Base-by-base conservation (phyloP, 2,329 filamentous ascomycete genomes). In the Penicillium paneum region DNA sequence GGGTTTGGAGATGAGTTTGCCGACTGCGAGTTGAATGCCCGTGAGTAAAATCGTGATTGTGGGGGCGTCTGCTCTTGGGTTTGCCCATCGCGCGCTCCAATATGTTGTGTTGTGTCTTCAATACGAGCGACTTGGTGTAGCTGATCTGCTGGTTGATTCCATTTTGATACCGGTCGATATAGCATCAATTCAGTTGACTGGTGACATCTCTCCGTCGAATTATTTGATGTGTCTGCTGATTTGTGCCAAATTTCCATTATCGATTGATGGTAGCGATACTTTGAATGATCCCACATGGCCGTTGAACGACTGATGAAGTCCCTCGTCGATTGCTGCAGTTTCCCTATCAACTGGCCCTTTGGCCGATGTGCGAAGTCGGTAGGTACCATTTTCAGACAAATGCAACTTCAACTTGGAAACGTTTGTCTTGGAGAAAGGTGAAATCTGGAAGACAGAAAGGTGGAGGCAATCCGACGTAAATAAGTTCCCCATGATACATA, bases 251-350 rank as follows among this genome's bases (percentile, higher is more conserved):
- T 36, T n/a, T 60, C 57, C 51, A 52, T 39, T 15, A 51, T 58
- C 5, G 57, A 50, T 47, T 59, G 55, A 11, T 56, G 52, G 19
- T 42, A 58, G 42, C 42, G 34, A 42, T 41, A 13, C 55, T 54
- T 60, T 1, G 57, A 62, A 15, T 60, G 49, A 15, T 31, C 35
- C 49, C 52, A 60, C 4, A 46, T 31, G 26, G 13, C 32, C 19
- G 59, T 41, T 11, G 57, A 60, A 28, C 55, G 55, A 38, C 46
- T 42, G 21, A 55, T 45, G 7, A 56, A 39, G 8, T 55, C 45
- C 24, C 42, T 55, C n/a, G 54, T 63, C 11, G 60, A 63, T 29
- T 53, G 49, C 24, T 63, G 56, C 49, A 41, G 55, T 50, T 54
- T 60, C 5, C 39, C 35, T 17, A 49, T 48, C 5, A 52, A 56